Base-by-base conservation (phyloP, 257 asterid genomes). In the Rhazya stricta region DNA sequence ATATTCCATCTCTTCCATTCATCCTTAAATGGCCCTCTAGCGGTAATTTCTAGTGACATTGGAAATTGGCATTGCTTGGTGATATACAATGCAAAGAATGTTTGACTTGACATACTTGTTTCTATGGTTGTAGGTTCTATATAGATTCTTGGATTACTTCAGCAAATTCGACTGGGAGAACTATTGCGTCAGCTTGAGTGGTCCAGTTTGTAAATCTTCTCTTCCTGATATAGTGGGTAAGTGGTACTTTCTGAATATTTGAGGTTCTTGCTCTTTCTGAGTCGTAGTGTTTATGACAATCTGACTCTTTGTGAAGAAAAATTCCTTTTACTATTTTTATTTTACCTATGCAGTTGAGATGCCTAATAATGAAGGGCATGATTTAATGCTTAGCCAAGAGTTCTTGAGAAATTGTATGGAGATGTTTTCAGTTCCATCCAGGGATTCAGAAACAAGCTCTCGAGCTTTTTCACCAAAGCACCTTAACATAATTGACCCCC, bases 131-230 rank as follows among this genome's bases (percentile, higher is more conserved):
- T 75, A 90, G 98, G 98, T 88, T 56, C 92, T 92, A 61, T 88
- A 92, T 70, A 85, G 73, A 70, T 92, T 92, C 80, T 80, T 92
- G 88, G 91, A 90, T 53, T 91, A 85, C 86, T 92, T 83, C 79
- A 88, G 97, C 80, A 87, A 83, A 77, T 92, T 90, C 72, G 96
- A 92, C 72, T 92, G 98, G 98, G 98, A 89, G 18, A 88, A 81
- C 71, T 89, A 83, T 60, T 84, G 97, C 79, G 77, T 92, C 86
- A 88, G 94, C 83, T 79, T 92, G 85, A 86, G 80, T 62, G 98
- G 98, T 46, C 98, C 97, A 50, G 86, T 91, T 79, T 60, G 77
- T 60, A 88, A 80, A 78, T 81, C 87, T 69, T 84, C 87, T 25
- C 88, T 92, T 30, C 96, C 94, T 27, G 80, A 83, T 79, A 77